phyloP scores from a whole-genome alignment of 2,329 filamentous ascomycete genomes.

The Pezicula neosporulosa region DNA sequence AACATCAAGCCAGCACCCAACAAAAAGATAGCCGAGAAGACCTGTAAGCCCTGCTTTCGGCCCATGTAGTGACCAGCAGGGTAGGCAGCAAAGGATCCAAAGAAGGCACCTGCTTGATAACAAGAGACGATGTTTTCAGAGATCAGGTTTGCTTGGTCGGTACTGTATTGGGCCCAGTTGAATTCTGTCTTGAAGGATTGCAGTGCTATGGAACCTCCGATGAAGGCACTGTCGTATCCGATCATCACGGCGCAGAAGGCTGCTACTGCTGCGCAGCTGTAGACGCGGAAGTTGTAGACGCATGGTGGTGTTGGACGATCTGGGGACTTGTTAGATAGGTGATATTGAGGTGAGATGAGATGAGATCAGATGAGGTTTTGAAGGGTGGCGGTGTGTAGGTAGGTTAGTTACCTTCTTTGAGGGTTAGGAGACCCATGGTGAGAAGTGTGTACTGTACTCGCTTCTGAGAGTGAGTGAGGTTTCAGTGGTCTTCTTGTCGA shows the following conservation, averaged over 20 bases:
- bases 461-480: no score
- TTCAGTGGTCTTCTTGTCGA: no score
- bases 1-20: conserved; percentile 70
- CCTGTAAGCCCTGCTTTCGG: conserved; percentile 57
- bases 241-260: conserved; percentile 54
- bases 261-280: conserved; percentile 48
- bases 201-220: conserved; percentile 70
- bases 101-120: conserved; percentile 80
- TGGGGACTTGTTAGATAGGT: conserved; percentile 35
- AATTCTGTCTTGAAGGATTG: conserved; percentile 68
- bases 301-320: conserved; percentile 51
- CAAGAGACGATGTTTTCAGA: conserved; percentile 75
- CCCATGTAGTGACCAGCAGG: conserved; percentile 62
- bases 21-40: conserved; percentile 60
- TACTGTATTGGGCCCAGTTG: conserved; percentile 38
- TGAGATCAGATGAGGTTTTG: no score
- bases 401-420: conserved; percentile 54
- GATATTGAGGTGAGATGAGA: conserved; percentile 26
- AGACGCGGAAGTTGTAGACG: conserved; percentile 59
- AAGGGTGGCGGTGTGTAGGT: no score
- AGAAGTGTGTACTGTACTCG: not conserved
- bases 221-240: conserved; percentile 69
- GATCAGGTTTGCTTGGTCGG: conserved; percentile 49
- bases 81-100: conserved; percentile 67
- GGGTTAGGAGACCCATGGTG: conserved; percentile 38